Evolutionary conservation across 345 rosid genomes (phyloP), one percentile per base, ranked within the genome.

Genomic region (Melaleuca alternifolia): DNA sequence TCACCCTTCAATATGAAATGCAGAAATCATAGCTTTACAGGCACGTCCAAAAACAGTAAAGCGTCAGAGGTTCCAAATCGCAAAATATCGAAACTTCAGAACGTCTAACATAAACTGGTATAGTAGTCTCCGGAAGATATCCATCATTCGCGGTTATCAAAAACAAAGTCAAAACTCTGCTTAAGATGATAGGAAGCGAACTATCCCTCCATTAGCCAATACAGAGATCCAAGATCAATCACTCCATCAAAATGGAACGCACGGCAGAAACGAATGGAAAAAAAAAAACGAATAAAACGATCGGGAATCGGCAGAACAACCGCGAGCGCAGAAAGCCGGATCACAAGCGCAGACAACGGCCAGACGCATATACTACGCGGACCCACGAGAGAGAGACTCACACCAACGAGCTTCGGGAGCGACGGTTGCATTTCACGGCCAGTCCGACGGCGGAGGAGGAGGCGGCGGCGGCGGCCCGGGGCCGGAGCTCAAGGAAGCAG

Each of bases 341-440:
- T 37, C 85, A 37, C 79, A 48, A 33, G 0, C 84, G 0, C 50
- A 0, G 46, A 33, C 15, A 14, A 50, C 53, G 3, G 24, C 6
- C 52, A 51, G 1, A 28, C 62, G 5, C 24, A 24, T 10, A 24
- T 11, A 18, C 26, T 3, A 50, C 44, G 61, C 54, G 10, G 52
- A 6, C 10, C 41, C 6, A 41, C 83, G 46, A 54, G 21, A 18
- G 52, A 9, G 59, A 9, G 11, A 91, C 97, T 90, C 85, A 97
- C 99, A 92, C 86, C 87, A 94, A 90, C 54, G 96, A 93, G 65
- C 88, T 88, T 41, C 24, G 62, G 8, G 87, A 86, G 88, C 88
- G 86, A 3, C 89, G 94, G 84, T 54, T 44, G 28, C 75, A 28
- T 57, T 88, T 89, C 24, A 93, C 88, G 54, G 91, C 90, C 86